These are phyloP conservation scores for Phaffia rhodozyma DNA, from an alignment of 1,284 basidiomycete species.

Conservation along the genomic window DNA sequence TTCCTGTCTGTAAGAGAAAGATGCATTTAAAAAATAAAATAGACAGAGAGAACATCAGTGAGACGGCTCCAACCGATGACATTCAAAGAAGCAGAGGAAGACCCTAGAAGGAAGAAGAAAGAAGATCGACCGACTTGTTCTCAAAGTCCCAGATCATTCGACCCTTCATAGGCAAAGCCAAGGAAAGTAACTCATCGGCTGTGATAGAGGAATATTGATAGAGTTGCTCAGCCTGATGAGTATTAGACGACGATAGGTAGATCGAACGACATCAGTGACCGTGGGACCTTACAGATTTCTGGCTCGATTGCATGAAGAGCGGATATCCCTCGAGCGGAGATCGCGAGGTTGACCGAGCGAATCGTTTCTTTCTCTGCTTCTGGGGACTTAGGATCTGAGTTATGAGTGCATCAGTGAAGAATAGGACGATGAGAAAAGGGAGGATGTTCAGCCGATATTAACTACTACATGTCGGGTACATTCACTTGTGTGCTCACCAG, in stretches of 20 bases:
- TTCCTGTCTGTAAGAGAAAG: constrained; percentile 37
- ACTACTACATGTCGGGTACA: neutral
- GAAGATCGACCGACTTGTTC: constrained; percentile 37
- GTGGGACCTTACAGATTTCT: constrained; percentile 37
- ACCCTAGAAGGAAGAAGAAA: neutral
- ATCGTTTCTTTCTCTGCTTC: constrained; percentile 1
- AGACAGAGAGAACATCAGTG: neutral
- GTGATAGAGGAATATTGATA: neutral
- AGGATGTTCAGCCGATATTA: neutral
- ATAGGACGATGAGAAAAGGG: neutral
- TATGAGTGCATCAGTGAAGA: neutral
- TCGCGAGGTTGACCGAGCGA: constrained; percentile 91
- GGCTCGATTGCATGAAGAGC: constrained; percentile 72
- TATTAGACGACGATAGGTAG: neutral
- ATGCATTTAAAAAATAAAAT: neutral
- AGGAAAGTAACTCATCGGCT: constrained; percentile 60
- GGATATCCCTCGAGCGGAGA: constrained; percentile 81
- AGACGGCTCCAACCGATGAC: too few species aligned
- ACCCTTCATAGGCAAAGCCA: constrained; percentile 85
- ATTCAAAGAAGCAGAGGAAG: neutral
- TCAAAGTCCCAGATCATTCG: constrained; percentile 81
- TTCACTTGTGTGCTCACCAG: constrained; percentile 44
- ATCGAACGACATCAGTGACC: neutral
- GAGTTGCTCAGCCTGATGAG: neutral
- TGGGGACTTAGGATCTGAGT: constrained; percentile 2